Evolutionary conservation across 371 early-diverging fungal species (phyloP), one percentile per base, ranked within the genome.

Genomic region (Mortierella sp.): DNA sequence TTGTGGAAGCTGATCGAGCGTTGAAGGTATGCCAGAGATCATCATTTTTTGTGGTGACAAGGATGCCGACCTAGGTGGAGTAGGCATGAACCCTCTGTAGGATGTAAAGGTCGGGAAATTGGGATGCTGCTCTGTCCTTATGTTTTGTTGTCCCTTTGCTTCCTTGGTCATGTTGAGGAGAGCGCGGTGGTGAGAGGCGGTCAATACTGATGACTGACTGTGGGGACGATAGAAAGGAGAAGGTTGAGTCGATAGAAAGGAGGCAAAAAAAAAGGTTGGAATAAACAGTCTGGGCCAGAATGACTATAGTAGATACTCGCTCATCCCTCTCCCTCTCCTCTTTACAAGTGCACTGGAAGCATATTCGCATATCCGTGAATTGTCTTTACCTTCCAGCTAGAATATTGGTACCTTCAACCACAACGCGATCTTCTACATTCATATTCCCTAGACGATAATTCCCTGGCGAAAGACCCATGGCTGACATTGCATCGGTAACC

Each of bases 401-500:
- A 3, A 94, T 96, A n/a, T 90, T 90, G 5, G 96, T 96, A n/a
- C 93, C 95, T 72, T 93, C 91, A 59, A 96, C 89, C 73, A 94
- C 94, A 43, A 93, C 95, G 51, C 92, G 93, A 48, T 92, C 92
- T 48, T 90, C 90, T 55, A 91, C 92, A 46, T 84, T 81, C 89
- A 93, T 91, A 59, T 91, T 88, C 64, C 96, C 96, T 16, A 95
- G 89, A 40, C 88, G 89, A 80, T 96, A 96, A 37, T 81, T 82
- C 21, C 96, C 96, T 37, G 91, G 90, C 53, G 94, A 91, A 37
- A 96, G 89, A 21, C 94, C 94, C 90, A 93, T 91, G 59, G 96
- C 94, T 11, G 93, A 91, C 87, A 96, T 91, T 26, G 96, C 95
- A 82, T 96, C 95, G 21, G 95, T 96, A 31, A 95, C 93, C 8